phyloP scores from a whole-genome alignment of 768 basidiomycete species.

The Tylopilus rubrobrunneus region DNA sequence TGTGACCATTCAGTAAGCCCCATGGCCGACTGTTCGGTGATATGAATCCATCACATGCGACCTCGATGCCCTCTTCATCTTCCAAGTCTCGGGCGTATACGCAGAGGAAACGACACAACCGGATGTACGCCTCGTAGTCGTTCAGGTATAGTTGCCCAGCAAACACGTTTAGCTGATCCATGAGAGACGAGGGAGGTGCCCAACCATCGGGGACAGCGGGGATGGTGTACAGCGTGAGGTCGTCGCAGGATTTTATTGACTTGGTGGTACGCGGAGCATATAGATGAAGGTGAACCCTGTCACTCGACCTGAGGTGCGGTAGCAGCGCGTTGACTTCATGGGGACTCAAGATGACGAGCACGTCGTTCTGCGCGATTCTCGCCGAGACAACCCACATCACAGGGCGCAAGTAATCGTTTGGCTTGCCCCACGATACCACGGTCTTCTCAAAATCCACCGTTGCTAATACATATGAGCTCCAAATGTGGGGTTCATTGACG shows the following conservation, averaged over 20 bases:
- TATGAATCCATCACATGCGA: slow-evolving; percentile 24
- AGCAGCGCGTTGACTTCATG: no score
- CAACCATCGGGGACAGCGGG: slow-evolving; percentile 1
- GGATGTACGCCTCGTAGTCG: slow-evolving; percentile 25
- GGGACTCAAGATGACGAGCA: no score
- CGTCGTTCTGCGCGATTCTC: no score
- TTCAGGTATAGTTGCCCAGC: slow-evolving; percentile 32
- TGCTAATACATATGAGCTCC: no score
- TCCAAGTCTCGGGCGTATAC: slow-evolving; percentile 18
- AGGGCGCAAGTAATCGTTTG: no score
- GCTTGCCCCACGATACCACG: no score
- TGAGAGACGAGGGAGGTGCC: not conserved
- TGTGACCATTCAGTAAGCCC: not conserved
- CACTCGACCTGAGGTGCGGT: no score
- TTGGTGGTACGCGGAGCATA: slow-evolving; percentile 38
- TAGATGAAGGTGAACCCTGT: slow-evolving; percentile 36
- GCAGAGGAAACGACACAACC: slow-evolving; percentile 26
- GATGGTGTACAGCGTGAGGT: slow-evolving; percentile 17
- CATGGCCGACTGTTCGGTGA: slow-evolving; percentile 13
- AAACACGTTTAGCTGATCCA: slow-evolving; percentile 29
- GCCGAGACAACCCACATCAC: no score
- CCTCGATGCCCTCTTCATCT: slow-evolving; percentile 3
- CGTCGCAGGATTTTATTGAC: no score
- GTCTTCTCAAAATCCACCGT: no score
- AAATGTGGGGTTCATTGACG: no score